A percentile compares a stretch with the other conserved stretches of the same genome.
Conservation (phyloP, 441 rosid species). For the Corymbia calophylla region DNA sequence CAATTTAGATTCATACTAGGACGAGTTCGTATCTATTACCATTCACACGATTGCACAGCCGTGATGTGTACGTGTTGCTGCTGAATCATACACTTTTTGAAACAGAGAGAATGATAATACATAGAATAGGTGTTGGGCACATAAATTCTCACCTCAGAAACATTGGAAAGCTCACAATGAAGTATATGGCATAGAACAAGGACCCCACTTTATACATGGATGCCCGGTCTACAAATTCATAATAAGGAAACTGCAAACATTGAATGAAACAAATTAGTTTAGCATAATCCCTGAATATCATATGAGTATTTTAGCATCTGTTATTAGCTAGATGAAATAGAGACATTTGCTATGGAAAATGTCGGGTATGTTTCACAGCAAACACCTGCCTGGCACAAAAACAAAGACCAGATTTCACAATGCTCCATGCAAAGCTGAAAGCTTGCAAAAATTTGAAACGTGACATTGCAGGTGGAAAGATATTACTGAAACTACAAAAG, state of each 20-base stretch:
- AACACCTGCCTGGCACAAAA: not conserved
- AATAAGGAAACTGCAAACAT: slow-evolving; percentile 90
- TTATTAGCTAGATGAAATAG: not conserved
- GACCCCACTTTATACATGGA: slow-evolving; percentile 97
- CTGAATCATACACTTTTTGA: not conserved
- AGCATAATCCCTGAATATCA: not conserved
- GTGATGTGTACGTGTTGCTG: not conserved
- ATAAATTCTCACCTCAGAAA: slow-evolving; percentile 65
- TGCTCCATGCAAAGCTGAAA: not conserved
- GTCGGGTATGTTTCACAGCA: not conserved
- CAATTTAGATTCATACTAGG: not conserved
- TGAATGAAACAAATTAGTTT: slow-evolving; percentile 4
- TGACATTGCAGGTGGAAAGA: not conserved
- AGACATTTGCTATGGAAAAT: not conserved
- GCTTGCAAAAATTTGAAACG: not conserved
- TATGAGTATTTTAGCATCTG: not conserved
- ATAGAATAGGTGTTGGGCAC: not conserved
- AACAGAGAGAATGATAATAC: not conserved
- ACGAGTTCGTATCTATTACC: not conserved
- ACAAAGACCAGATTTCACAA: not conserved
- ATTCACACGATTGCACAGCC: not conserved
- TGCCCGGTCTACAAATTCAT: slow-evolving; percentile 92
- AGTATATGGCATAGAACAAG: slow-evolving; percentile 92
- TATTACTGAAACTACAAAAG: not conserved
- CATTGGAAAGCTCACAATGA: slow-evolving; percentile 98